Evolutionary conservation across 2,329 filamentous ascomycete species (phyloP).

Genomic region (Epichloe hybrida): DNA sequence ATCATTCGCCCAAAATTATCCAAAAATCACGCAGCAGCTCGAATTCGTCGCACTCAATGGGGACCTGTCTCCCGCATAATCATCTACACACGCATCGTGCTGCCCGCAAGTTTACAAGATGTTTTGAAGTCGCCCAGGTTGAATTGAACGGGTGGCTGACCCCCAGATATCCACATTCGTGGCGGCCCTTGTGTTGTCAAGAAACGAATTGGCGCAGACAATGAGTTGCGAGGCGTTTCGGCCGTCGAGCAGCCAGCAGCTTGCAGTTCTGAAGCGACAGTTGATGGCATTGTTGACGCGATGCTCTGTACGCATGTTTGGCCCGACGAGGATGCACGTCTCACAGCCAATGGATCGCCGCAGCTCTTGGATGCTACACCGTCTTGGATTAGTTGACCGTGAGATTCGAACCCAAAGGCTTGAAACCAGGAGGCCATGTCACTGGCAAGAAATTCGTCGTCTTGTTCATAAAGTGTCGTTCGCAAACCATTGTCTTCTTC

Average conservation of each 20-base stretch:
- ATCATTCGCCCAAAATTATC: too few species aligned
- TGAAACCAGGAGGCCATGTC: conserved; percentile 39
- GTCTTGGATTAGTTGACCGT: conserved; percentile 25
- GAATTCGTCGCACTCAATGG: too few species aligned
- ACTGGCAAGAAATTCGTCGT: conserved; percentile 22
- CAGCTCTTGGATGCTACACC: conserved; percentile 2
- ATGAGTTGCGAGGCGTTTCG: background rate
- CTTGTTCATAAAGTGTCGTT: conserved; percentile 26
- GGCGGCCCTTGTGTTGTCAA: conserved; percentile 16
- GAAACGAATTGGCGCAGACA: conserved; percentile 19
- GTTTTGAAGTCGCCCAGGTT: background rate
- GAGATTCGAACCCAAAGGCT: conserved; percentile 32
- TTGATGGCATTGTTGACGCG: conserved; percentile 16
- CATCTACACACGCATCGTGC: background rate
- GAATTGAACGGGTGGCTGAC: conserved; percentile 17
- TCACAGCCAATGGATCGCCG: background rate
- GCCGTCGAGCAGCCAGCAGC: conserved; percentile 11
- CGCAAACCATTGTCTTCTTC: background rate
- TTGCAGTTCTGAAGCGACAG: conserved; percentile 20
- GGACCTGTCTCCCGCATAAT: too few species aligned
- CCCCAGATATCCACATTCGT: conserved; percentile 24
- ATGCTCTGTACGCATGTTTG: conserved; percentile 8
- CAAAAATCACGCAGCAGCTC: too few species aligned
- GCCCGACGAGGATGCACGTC: conserved; percentile 8
- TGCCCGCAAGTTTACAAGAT: conserved; percentile 41